Conservation (phyloP, 352 stramenopile species). For the Globisporangium viniferum region DNA sequence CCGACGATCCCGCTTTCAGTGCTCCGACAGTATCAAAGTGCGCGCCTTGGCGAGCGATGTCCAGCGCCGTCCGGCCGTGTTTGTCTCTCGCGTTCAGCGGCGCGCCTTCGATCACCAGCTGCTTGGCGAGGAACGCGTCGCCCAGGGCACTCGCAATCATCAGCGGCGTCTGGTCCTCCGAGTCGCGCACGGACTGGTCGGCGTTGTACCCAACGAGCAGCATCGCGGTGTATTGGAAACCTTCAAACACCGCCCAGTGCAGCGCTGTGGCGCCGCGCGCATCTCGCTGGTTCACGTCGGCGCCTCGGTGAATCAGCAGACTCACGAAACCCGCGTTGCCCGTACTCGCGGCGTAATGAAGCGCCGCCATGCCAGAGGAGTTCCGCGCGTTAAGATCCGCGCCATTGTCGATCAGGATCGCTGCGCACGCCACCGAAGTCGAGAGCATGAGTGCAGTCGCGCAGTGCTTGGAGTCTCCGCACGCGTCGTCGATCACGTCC, state of each 20-base stretch:
- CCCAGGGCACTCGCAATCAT: slow-evolving; percentile 83
- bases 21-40: slow-evolving; percentile 66
- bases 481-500: slow-evolving; percentile 47
- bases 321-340: slow-evolving; percentile 74
- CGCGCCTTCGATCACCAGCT: slow-evolving; percentile 79
- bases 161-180: slow-evolving; percentile 70
- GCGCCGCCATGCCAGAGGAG: slow-evolving; percentile 73
- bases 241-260: slow-evolving; percentile 84
- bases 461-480: slow-evolving; percentile 64
- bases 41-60: slow-evolving; percentile 66
- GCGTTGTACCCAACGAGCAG: slow-evolving; percentile 49
- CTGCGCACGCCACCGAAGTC: slow-evolving; percentile 62
- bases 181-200: slow-evolving; percentile 50
- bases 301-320: slow-evolving; percentile 53
- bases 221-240: slow-evolving; percentile 82
- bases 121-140: slow-evolving; percentile 78
- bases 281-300: slow-evolving; percentile 71
- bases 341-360: slow-evolving; percentile 80
- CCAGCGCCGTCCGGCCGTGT: slow-evolving; percentile 66
- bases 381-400: slow-evolving; percentile 53
- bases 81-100: slow-evolving; percentile 61
- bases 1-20: slow-evolving; percentile 62
- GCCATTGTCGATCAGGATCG: slow-evolving; percentile 50
- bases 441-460: slow-evolving; percentile 76
- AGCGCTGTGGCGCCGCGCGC: slow-evolving; percentile 64